phyloP scores from a whole-genome alignment of 345 rosid species.

The Acer campestre region DNA sequence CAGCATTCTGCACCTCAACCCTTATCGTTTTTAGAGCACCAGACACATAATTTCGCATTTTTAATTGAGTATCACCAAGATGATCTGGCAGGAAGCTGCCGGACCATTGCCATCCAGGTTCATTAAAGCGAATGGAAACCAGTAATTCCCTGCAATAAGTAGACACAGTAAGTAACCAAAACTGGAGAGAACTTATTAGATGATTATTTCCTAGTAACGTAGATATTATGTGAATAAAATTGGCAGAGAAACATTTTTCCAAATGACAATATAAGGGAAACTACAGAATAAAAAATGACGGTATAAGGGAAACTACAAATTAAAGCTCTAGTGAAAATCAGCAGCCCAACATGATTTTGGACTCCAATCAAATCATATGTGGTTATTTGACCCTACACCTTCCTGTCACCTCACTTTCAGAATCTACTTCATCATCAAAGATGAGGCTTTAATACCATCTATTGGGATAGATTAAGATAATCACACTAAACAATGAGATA shows the following conservation, averaged over 20 bases:
- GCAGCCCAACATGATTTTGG: not conserved
- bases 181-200: conserved; percentile 1
- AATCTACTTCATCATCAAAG: not conserved
- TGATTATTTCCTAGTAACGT: conserved; percentile 3
- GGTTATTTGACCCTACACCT: not conserved
- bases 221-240: not conserved
- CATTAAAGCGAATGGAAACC: conserved; percentile 78
- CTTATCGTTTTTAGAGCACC: conserved; percentile 77
- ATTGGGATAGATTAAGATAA: not conserved
- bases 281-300: not conserved
- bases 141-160: conserved; percentile 69
- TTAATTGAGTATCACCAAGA: conserved; percentile 92
- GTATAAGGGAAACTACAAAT: not conserved
- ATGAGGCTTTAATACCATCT: not conserved
- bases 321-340: not conserved
- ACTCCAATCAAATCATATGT: not conserved
- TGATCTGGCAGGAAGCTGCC: conserved; percentile 95
- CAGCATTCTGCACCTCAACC: conserved; percentile 92
- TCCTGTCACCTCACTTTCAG: not conserved
- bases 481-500: not conserved
- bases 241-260: not conserved
- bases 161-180: conserved; percentile 5
- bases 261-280: not conserved
- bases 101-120: conserved; percentile 99
- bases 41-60: conserved; percentile 76